Evolutionary conservation across 129 eudicot genomes (phyloP), one percentile per base, ranked within the genome.

Genomic region (Rutidosis leptorrhynchoides): DNA sequence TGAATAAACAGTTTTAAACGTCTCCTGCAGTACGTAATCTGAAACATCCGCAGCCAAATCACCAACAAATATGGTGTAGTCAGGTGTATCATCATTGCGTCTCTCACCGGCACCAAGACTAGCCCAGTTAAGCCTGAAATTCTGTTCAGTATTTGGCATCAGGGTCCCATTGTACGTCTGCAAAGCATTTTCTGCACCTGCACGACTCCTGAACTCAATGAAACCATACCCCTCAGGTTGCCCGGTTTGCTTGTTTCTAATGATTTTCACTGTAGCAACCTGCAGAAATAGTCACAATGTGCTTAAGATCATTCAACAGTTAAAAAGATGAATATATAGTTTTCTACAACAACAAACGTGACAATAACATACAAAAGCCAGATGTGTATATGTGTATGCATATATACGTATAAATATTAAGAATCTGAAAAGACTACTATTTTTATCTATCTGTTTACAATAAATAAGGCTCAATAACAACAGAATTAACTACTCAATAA

Each of bases 191-290:
- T 89, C 97, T 28, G 99, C 99, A 25, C 95, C 82, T 2, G 99
- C 93, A 74, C 78, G 93, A 52, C 80, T 80, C 70, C 80, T 83
- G 74, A 89, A 86, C 71, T 94, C 99, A 21, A 94, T 74, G 52
- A 94, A 94, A 52, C 99, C 99, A 33, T 94, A 94, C 11, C 97
- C 95, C 73, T 89, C 99, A 25, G 95, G 85, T n/a, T 85, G 99
- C 7, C 82, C 80, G 24, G 86, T 86, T 64, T 80, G 90, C 81
- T 84, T 89, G 83, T 89, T 89, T 16, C 99, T 80, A 42, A 94
- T 89, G 35, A 89, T 80, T 71, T 94, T 89, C 65, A 79, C 95
- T 10, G 93, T 21, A 12, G 65, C 66, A 32, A 94, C 83, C 99
- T 94, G 92, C 27, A 68, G 3, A 67, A 0, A 63, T 37, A 64